Conservation (phyloP, 2,329 filamentous ascomycete species). For the Stemphylium vesicarium region DNA sequence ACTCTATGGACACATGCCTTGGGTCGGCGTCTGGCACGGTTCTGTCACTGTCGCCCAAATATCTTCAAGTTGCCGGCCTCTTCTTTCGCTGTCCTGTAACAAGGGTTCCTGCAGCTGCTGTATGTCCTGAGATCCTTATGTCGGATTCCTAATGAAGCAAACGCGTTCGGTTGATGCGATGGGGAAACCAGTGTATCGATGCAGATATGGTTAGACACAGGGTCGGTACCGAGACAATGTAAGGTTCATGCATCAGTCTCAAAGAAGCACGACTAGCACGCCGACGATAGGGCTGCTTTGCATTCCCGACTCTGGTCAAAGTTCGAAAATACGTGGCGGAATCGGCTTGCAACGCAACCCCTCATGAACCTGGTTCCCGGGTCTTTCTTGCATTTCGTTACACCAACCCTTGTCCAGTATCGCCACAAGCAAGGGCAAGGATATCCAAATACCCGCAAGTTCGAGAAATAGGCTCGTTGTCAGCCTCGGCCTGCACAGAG, state of each 20-base stretch:
- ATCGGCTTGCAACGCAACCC: conserved; percentile 31
- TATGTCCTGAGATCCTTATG: no score
- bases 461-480: conserved; percentile 32
- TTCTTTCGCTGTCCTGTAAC: not conserved
- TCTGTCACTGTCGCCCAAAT: not conserved
- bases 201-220: not conserved
- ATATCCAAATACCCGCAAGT: conserved; percentile 36
- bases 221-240: not conserved
- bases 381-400: conserved; percentile 30
- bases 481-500: no score
- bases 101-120: not conserved
- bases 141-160: no score
- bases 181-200: not conserved
- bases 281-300: conserved; percentile 7
- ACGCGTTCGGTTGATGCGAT: no score
- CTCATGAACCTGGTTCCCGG: conserved; percentile 40
- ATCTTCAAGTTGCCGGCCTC: not conserved
- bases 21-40: conserved; percentile 4
- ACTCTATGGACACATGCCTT: not conserved
- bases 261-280: not conserved
- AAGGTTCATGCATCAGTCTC: not conserved
- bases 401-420: conserved; percentile 27
- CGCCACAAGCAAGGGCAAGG: conserved; percentile 36
- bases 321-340: conserved; percentile 28
- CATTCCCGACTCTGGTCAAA: conserved; percentile 33